Conservation (phyloP, 2,329 filamentous ascomycete genomes). For the Coniochaeta sp. region DNA sequence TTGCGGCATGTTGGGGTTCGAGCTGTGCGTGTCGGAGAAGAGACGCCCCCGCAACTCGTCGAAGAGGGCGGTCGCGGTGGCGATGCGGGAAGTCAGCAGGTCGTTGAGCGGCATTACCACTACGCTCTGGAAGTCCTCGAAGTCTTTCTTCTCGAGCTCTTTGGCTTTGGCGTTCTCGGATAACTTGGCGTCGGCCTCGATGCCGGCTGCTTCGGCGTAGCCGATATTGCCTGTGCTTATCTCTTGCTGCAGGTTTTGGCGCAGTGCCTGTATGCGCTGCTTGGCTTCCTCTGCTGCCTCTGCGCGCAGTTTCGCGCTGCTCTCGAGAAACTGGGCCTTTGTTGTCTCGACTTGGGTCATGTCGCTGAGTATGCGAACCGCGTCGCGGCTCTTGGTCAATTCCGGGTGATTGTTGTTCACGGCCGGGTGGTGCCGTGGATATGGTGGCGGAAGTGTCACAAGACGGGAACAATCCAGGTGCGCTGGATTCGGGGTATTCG, state of each 20-base stretch:
- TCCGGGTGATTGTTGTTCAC: slow-evolving; percentile 95
- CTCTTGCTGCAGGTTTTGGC: slow-evolving; percentile 68
- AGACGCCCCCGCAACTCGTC: slow-evolving; percentile 65
- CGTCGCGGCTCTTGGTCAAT: slow-evolving; percentile 66
- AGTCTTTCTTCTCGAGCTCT: slow-evolving; percentile 68
- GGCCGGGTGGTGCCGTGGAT: slow-evolving; percentile 88
- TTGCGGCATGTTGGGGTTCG: slow-evolving; percentile 74
- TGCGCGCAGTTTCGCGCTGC: slow-evolving; percentile 49
- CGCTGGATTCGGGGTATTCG: slow-evolving; percentile 37
- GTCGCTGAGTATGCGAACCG: slow-evolving; percentile 67
- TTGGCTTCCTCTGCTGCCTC: slow-evolving; percentile 42
- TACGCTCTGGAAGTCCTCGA: slow-evolving; percentile 74
- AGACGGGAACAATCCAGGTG: slow-evolving; percentile 83
- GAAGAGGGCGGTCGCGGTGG: slow-evolving; percentile 68
- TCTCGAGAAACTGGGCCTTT: slow-evolving; percentile 53
- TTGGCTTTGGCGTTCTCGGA: slow-evolving; percentile 65
- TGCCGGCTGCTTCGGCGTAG: slow-evolving; percentile 74
- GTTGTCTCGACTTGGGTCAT: slow-evolving; percentile 63
- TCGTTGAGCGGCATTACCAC: slow-evolving; percentile 82
- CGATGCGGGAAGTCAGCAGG: slow-evolving; percentile 68
- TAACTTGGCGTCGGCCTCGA: slow-evolving; percentile 66
- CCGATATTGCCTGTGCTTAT: slow-evolving; percentile 71
- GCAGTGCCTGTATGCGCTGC: slow-evolving; percentile 55
- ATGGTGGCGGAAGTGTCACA: slow-evolving; percentile 87
- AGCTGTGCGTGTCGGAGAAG: slow-evolving; percentile 60